Base-by-base conservation (phyloP, 1,284 basidiomycete species). In the Austroboletus novae-zelandiae region DNA sequence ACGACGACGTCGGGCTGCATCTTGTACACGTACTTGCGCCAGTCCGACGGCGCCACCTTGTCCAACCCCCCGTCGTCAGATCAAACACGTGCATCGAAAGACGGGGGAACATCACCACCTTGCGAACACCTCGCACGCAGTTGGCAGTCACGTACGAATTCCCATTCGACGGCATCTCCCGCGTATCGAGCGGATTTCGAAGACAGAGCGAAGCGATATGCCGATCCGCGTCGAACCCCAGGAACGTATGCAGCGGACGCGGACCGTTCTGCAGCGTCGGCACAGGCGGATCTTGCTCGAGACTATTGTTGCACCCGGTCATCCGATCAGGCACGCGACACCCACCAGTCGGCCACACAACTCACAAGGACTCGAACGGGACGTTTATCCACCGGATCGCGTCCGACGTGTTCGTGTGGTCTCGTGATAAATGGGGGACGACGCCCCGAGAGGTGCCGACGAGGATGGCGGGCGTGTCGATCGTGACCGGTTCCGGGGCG, bases 331-430 rank as follows among this genome's bases (percentile, higher is more conserved):
- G 5, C 3, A 23, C 20, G 20, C 40, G 8, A 14, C 40, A n/a
- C n/a, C 6, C 40, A 17, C 30, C 40, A 25, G 8, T 4, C 40
- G 5, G n/a, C 2, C 9, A 18, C n/a, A n/a, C 17, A 5, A 76
- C 88, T 78, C 65, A 91, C 90, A 91, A 91, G 25, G 83, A 79
- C 68, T 92, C 90, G 59, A 90, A 89, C 0, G 88, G 80, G 0
- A 89, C 67, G 56, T 87, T 76, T 0, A 88, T 68, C 79, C 84
- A 87, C 52, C 66, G 73, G 30, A 87, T 76, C 1, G 79, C 74
- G 8, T 70, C 62, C 2, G 80, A 79, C 20, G 61, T 52, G 15
- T 61, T 61, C 9, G 76, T 69, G 55, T 88, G 80, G 59, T 90
- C 88, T 35, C 77, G 71, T 9, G 86, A 84, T 6, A 91, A 71